Base-by-base conservation (phyloP, 2,329 filamentous ascomycete genomes). In the Sporothrix phasma region DNA sequence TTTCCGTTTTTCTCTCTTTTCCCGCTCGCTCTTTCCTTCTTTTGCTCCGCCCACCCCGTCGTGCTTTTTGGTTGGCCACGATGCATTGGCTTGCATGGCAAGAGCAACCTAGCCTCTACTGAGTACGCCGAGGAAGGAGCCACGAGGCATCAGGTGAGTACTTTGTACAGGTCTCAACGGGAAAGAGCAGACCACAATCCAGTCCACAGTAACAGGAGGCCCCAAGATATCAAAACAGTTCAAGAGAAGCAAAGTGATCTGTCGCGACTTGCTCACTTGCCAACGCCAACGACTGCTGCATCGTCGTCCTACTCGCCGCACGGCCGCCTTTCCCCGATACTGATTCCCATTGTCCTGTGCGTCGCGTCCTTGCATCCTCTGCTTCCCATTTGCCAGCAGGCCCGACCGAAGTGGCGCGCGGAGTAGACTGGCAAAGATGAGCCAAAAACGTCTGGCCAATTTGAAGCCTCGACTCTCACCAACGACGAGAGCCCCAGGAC, bases 231-330 rank as follows among this genome's bases (percentile, higher is more conserved):
- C n/a, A n/a, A n/a, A 39, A 19, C 17, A 31, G 19, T 31, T 13
- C 17, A 26, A 56, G 26, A 63, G 46, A 56, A 39, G 56, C 59
- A 41, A 53, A 26, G 51, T 62, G 61, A 62, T 54, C 47, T 62
- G 47, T 62, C 61, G 43, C 53, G 49, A 45, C 22, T 13, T 6
- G 17, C 37, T 56, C 31, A n/a, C n/a, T 39, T 34, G 15, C 39
- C 17, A 46, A 11, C 26, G 22, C 61, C n/a, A 62, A 56, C 56
- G 47, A 49, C 24, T 22, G 45, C 41, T 41, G 43, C 41, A 43
- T 29, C 13, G 8, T 31, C 26, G 3, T 47, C 43, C 26, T 6
- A n/a, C 29, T 37, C 58, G 17, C 41, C 43, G 29, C 58, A 26
- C 29, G 31, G 51, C 19, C 51, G 15, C 31, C 22, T 22, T 41